A percentile compares a stretch with the other conserved stretches of the same genome.
These are phyloP conservation scores for Prunus yedoensis DNA, from an alignment of 331 rosid genomes.

Conservation along the genomic window DNA sequence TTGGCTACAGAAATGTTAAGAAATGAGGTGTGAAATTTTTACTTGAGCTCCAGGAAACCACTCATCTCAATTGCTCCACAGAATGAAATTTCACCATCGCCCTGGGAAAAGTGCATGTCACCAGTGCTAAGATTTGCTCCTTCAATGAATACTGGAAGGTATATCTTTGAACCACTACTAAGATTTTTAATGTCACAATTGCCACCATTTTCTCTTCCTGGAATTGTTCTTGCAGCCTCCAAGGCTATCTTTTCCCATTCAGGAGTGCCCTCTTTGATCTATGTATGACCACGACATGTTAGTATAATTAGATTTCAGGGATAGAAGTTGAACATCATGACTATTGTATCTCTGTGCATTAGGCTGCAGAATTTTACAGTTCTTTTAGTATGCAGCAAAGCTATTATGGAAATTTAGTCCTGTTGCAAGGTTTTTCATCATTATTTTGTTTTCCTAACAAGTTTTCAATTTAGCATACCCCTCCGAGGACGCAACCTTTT, in stretches of 20 bases:
- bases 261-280: slow-evolving; percentile 58
- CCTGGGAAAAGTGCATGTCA: slow-evolving; percentile 95
- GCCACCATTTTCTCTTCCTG: slow-evolving; percentile 98
- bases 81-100: slow-evolving; percentile 85
- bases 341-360: background rate
- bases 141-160: slow-evolving; percentile 91
- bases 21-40: slow-evolving; percentile 12
- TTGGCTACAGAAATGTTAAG: background rate
- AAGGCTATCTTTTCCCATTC: slow-evolving; percentile 82
- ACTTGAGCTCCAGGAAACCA: slow-evolving; percentile 92
- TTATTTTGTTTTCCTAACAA: background rate
- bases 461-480: slow-evolving; percentile 39
- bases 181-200: slow-evolving; percentile 94
- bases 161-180: slow-evolving; percentile 77
- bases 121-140: slow-evolving; percentile 95
- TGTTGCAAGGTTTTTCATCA: background rate
- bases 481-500: slow-evolving; percentile 69
- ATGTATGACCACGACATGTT: background rate
- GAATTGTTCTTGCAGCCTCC: slow-evolving; percentile 95
- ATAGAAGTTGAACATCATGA: background rate
- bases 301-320: background rate
- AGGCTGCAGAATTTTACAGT: background rate
- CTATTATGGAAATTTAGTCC: background rate
- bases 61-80: slow-evolving; percentile 99
- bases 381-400: background rate